Evolutionary conservation across 2,329 filamentous ascomycete species (phyloP).

Genomic region (Aspergillus sp.): DNA sequence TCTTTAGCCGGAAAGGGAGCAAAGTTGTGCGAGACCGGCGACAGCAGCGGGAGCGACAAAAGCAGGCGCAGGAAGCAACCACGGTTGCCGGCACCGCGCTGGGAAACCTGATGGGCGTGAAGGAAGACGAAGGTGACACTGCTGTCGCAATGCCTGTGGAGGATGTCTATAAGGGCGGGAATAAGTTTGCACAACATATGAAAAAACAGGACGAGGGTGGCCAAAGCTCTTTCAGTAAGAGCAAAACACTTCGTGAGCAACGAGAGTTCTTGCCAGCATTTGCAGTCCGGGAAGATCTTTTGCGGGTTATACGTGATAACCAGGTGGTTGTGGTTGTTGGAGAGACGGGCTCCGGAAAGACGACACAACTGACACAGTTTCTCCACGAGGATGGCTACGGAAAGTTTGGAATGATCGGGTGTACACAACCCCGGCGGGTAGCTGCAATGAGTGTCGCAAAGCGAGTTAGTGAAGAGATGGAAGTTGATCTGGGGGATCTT

Average conservation of each 20-base stretch:
- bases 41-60: slow-evolving; percentile 88
- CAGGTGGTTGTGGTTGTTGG: slow-evolving; percentile 96
- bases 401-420: slow-evolving; percentile 84
- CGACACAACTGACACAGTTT: slow-evolving; percentile 95
- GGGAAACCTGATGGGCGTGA: slow-evolving; percentile 93
- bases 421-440: slow-evolving; percentile 92
- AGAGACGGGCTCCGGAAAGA: slow-evolving; percentile 96
- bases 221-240: slow-evolving; percentile 89
- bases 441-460: slow-evolving; percentile 99
- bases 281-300: slow-evolving; percentile 87
- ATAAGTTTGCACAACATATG: slow-evolving; percentile 86
- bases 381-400: slow-evolving; percentile 94
- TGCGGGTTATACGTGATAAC: slow-evolving; percentile 91
- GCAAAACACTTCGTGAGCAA: slow-evolving; percentile 86
- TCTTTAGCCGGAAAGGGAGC: slow-evolving; percentile 94
- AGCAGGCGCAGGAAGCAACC: slow-evolving; percentile 92
- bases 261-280: slow-evolving; percentile 93
- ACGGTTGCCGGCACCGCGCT: slow-evolving; percentile 88
- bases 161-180: slow-evolving; percentile 64
- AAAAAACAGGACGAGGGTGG: slow-evolving; percentile 73
- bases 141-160: slow-evolving; percentile 75
- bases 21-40: slow-evolving; percentile 87
- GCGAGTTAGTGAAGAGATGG: slow-evolving; percentile 98
- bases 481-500: slow-evolving; percentile 78
- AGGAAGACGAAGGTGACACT: slow-evolving; percentile 85